These are phyloP conservation scores for Cytospora piceae DNA, from an alignment of 2,329 filamentous ascomycete species.

Conservation along the genomic window DNA sequence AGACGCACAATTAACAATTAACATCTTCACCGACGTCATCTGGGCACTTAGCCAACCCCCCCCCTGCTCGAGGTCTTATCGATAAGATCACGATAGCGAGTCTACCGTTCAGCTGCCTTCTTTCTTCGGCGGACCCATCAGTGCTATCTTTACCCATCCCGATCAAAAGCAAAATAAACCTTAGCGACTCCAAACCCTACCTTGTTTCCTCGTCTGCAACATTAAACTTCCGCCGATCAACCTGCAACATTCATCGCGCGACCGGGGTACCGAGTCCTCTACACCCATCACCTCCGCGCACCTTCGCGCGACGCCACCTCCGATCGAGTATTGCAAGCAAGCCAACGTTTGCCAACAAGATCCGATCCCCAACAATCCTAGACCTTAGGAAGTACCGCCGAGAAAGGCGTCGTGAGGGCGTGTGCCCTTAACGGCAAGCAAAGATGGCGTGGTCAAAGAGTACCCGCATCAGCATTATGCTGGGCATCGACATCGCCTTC, in stretches of 20 bases:
- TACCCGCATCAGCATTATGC: conserved; percentile 88
- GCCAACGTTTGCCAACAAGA: neutral
- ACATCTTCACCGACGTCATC: neutral
- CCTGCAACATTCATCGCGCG: neutral
- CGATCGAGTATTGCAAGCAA: neutral
- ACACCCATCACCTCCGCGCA: neutral
- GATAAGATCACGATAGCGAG: neutral
- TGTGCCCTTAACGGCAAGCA: conserved; percentile 31
- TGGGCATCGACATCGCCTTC: conserved; percentile 86
- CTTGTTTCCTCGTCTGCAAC: neutral
- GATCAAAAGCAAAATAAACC: neutral
- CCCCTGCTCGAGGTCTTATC: neutral
- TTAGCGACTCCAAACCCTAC: neutral
- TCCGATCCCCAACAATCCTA: neutral
- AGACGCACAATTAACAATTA: too few relatives aligned
- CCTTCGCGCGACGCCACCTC: neutral
- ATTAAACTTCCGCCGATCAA: neutral
- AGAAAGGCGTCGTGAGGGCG: conserved; percentile 17
- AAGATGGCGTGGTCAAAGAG: conserved; percentile 89
- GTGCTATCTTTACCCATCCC: neutral
- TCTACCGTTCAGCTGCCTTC: neutral
- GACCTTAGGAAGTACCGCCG: neutral
- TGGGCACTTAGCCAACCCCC: neutral
- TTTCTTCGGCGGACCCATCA: neutral
- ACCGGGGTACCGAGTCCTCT: neutral